Base-by-base conservation (phyloP, 1,284 basidiomycete species). In the Singerocomus rubriflavus region DNA sequence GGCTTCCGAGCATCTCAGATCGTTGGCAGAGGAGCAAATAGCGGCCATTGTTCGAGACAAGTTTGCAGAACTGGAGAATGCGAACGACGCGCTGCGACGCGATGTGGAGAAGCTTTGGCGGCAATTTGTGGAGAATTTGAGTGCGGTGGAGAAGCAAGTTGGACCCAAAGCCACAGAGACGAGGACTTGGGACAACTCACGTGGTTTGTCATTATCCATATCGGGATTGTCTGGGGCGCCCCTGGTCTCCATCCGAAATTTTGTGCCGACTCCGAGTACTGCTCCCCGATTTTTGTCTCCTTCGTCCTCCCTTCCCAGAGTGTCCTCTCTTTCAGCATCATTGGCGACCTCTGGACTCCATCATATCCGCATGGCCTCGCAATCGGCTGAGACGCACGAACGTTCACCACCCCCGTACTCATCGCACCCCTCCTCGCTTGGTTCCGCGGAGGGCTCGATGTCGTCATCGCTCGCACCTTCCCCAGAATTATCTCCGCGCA, bases 241-340 rank as follows among this genome's bases (percentile, higher is more conserved):
- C 25, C 21, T 68, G 16, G 48, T 67, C 35, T 57, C 70, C 10
- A 58, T 81, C 55, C 76, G 74, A 53, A 76, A 76, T 57, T 90
- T 90, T 44, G 67, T 77, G 39, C 83, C 84, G 34, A 68, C 71
- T 7, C 71, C 72, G 7, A 69, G 68, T 48, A 63, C 73, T 25
- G 68, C 66, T 25, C 64, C 66, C 45, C 63, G 73, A 50, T 58
- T 66, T 9, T 64, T 73, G 27, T 70, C 76, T 7, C 63, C 61
- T 6, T 51, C 59, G 30, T 60, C 65, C 6, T 55, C 72, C 26
- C 63, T 64, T 26, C 73, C 74, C 17, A 70, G 73, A 40, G 59
- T 75, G 14, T 89, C 87, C 48, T 78, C 82, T 12, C 76, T 90
- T 34, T 90, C 88, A 25, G 79, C 80, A 13, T 89, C 87, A 26